These are phyloP conservation scores for Cutaneotrichosporon sp. DNA, from an alignment of 1,284 basidiomycete genomes.

Conservation along the genomic window DNA sequence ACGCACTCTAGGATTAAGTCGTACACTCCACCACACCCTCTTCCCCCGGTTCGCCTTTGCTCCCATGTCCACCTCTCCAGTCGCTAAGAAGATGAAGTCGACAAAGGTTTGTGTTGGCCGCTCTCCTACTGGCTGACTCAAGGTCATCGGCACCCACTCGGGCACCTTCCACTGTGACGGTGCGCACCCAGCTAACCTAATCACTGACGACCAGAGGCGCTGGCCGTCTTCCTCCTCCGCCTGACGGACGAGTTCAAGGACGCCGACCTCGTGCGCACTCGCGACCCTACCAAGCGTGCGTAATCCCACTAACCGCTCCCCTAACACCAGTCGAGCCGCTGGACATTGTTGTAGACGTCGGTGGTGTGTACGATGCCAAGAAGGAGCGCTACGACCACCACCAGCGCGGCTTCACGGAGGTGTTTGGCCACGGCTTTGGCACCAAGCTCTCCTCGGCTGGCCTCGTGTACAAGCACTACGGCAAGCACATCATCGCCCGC, in stretches of 20 bases:
- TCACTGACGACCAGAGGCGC: conserved; percentile 36
- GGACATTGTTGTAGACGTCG: conserved; percentile 97
- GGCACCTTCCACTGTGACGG: conserved; percentile 97
- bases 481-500: conserved; percentile 77
- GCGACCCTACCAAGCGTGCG: conserved; percentile 67
- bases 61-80: conserved; percentile 34
- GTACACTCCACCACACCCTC: background rate
- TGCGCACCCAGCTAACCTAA: conserved; percentile 45
- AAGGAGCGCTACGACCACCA: conserved; percentile 90
- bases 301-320: no score
- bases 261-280: conserved; percentile 74
- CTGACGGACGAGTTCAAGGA: conserved; percentile 72
- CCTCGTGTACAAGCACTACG: conserved; percentile 97
- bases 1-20: background rate
- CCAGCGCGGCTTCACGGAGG: conserved; percentile 86
- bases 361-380: conserved; percentile 81
- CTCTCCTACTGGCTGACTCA: background rate
- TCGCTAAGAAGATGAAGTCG: conserved; percentile 51
- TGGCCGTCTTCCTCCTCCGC: conserved; percentile 69
- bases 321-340: conserved; percentile 64
- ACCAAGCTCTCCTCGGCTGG: conserved; percentile 94
- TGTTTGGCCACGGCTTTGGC: conserved; percentile 70
- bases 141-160: conserved; percentile 82
- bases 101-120: conserved; percentile 32
- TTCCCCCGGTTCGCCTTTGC: conserved; percentile 11